phyloP scores from a whole-genome alignment of 2,329 filamentous ascomycete genomes.

The Hyphodiscus sp. region DNA sequence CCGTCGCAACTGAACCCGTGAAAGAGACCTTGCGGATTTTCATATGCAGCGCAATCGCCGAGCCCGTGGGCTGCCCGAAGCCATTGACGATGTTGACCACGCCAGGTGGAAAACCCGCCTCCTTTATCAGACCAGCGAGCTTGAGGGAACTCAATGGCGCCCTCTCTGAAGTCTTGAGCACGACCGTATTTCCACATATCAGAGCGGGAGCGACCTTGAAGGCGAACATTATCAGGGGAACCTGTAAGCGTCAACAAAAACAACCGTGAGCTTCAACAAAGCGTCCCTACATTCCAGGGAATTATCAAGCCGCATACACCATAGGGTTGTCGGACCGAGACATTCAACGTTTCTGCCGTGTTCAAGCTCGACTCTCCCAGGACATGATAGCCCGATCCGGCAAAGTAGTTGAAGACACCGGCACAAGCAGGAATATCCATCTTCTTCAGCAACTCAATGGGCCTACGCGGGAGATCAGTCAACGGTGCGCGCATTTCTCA shows the following conservation, averaged over 20 bases:
- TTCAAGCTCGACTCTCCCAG: conserved; percentile 67
- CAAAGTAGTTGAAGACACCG: conserved; percentile 61
- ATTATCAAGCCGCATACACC: conserved; percentile 70
- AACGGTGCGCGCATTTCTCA: too few species aligned
- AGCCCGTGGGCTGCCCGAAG: conserved; percentile 56
- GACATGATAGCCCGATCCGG: conserved; percentile 69
- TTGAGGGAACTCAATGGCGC: conserved; percentile 56
- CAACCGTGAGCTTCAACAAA: too few species aligned
- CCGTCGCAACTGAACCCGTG: conserved; percentile 65
- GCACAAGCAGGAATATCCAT: conserved; percentile 55
- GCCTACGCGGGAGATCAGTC: conserved; percentile 42
- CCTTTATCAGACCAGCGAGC: conserved; percentile 55
- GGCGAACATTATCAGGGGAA: conserved; percentile 47
- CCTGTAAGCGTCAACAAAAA: too few species aligned
- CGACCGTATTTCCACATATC: conserved; percentile 51
- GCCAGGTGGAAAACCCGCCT: conserved; percentile 69
- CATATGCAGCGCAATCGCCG: conserved; percentile 57
- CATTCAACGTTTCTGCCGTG: conserved; percentile 61
- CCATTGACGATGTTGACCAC: conserved; percentile 70
- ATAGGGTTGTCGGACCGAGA: conserved; percentile 66
- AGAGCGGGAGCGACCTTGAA: conserved; percentile 68
- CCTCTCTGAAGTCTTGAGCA: conserved; percentile 59
- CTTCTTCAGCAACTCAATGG: conserved; percentile 54
- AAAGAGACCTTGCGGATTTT: conserved; percentile 70
- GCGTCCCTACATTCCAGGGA: conserved; percentile 65